A percentile compares a stretch with the other conserved stretches of the same genome.
phyloP scores from a whole-genome alignment of 202 grass and related monocot species.

The Panicum hallii region DNA sequence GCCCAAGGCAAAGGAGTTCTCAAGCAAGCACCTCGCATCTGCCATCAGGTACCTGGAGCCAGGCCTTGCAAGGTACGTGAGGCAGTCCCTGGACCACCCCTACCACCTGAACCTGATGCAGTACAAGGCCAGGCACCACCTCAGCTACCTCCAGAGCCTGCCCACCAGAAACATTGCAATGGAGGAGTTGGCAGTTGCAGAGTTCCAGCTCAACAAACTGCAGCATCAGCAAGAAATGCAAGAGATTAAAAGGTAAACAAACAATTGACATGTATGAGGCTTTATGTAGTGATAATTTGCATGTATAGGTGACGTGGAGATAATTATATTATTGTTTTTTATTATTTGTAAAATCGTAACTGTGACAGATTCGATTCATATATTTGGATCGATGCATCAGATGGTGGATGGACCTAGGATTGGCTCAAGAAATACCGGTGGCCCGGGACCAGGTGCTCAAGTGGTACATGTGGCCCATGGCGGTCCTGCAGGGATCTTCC shows the following conservation, averaged over 20 bases:
- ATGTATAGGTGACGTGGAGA: not conserved
- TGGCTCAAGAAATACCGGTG: conserved; percentile 53
- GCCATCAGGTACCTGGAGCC: conserved; percentile 35
- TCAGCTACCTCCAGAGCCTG: conserved; percentile 38
- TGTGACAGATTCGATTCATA: not conserved
- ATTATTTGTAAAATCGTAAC: not conserved
- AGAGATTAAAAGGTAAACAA: conserved; percentile 47
- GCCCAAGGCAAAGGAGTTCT: conserved; percentile 63
- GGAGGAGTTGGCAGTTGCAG: conserved; percentile 50
- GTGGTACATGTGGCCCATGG: conserved; percentile 71
- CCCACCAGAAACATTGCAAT: conserved; percentile 23
- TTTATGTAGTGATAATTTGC: not conserved
- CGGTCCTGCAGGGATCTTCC: conserved; percentile 27
- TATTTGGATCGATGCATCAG: conserved; percentile 7
- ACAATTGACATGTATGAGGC: too few species aligned
- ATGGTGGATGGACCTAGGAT: conserved; percentile 67
- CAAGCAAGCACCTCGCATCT: conserved; percentile 45
- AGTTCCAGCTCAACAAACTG: conserved; percentile 51
- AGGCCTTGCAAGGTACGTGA: conserved; percentile 47
- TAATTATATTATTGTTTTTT: not conserved
- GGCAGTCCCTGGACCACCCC: conserved; percentile 62
- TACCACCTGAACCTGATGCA: conserved; percentile 65
- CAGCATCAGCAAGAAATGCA: conserved; percentile 54
- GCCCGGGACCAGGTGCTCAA: conserved; percentile 59
- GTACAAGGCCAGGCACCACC: conserved; percentile 64